Conservation (phyloP, 495 filamentous ascomycete species). For the Annulohypoxylon nitens region DNA sequence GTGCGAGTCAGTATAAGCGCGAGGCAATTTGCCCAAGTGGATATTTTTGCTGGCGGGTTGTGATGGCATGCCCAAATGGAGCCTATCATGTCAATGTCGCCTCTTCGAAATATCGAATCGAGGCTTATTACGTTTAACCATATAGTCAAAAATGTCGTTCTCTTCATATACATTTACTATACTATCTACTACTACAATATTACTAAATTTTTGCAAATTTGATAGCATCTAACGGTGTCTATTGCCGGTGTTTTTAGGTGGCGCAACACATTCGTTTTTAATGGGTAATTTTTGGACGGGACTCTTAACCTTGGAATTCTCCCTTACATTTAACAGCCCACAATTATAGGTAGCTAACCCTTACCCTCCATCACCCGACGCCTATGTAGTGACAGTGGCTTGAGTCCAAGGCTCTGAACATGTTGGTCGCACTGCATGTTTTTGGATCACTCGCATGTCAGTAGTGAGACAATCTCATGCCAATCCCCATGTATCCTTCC, state of each 20-base stretch:
- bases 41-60: conserved; percentile 31
- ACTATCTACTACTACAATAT: conserved; percentile 7
- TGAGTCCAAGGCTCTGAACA: background rate
- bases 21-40: conserved; percentile 28
- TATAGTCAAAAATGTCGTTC: conserved; percentile 36
- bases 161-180: conserved; percentile 24
- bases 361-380: conserved; percentile 31
- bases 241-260: conserved; percentile 27
- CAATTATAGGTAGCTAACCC: conserved; percentile 24
- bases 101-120: conserved; percentile 18
- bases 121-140: conserved; percentile 36
- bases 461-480: conserved; percentile 9
- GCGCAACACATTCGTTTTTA: background rate
- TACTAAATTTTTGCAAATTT: conserved; percentile 8
- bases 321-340: conserved; percentile 25
- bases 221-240: conserved; percentile 1
- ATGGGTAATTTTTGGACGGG: conserved; percentile 20
- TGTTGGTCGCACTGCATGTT: conserved; percentile 45
- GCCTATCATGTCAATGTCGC: conserved; percentile 29
- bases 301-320: conserved; percentile 24
- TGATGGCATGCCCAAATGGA: conserved; percentile 24
- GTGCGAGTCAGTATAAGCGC: conserved; percentile 35
- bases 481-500: conserved; percentile 9
- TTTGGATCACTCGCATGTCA: conserved; percentile 46
- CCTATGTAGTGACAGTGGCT: conserved; percentile 7